Evolutionary conservation across 305 asterid genomes (phyloP).

Genomic region (Lippia alba): DNA sequence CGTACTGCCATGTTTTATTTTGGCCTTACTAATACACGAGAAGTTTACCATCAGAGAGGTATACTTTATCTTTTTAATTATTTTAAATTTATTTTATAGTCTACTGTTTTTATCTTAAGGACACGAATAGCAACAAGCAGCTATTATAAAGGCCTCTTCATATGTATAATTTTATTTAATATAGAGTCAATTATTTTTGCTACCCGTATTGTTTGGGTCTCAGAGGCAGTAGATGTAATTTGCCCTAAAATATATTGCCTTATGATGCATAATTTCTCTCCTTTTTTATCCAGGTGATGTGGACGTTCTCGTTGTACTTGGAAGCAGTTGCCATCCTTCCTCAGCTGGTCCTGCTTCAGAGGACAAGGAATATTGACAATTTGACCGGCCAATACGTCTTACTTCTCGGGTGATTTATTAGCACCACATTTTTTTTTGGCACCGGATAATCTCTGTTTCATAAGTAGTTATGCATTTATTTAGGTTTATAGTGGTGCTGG

Average conservation of each 20-base stretch:
- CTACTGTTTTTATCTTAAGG: too few relatives aligned
- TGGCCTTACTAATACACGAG: slow-evolving; percentile 78
- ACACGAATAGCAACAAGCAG: too few relatives aligned
- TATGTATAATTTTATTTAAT: too few relatives aligned
- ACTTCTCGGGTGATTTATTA: slow-evolving; percentile 72
- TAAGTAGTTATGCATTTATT: background rate
- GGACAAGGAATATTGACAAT: slow-evolving; percentile 94
- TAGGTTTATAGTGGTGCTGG: background rate
- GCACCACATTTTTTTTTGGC: background rate
- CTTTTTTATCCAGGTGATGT: slow-evolving; percentile 60
- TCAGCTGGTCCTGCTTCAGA: slow-evolving; percentile 89
- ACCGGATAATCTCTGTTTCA: background rate
- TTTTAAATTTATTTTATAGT: too few relatives aligned
- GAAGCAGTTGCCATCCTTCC: slow-evolving; percentile 98
- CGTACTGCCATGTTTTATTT: slow-evolving; percentile 70
- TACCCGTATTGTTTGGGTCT: too few relatives aligned
- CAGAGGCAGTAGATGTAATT: too few relatives aligned
- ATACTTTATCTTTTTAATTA: slow-evolving; percentile 12
- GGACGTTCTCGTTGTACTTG: slow-evolving; percentile 88
- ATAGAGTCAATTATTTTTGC: too few relatives aligned
- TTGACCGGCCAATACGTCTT: slow-evolving; percentile 94
- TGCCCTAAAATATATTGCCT: too few relatives aligned
- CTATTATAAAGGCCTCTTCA: too few relatives aligned
- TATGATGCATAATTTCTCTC: too few relatives aligned
- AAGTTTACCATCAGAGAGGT: slow-evolving; percentile 91